Evolutionary conservation across 352 stramenopile genomes (phyloP).

Genomic region (Phytopythium mirpurense): DNA sequence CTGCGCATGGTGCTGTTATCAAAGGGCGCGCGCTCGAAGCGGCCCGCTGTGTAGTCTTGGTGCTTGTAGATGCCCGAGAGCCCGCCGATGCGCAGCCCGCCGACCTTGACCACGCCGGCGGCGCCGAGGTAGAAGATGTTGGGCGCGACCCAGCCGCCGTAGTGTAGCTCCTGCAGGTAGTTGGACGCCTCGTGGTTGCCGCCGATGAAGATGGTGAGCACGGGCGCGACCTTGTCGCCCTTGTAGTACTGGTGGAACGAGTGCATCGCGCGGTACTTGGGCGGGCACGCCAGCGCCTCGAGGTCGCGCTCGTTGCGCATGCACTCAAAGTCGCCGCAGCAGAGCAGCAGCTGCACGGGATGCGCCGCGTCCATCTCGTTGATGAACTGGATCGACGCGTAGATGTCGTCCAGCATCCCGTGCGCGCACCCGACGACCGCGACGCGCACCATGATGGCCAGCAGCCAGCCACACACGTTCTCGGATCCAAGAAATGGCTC

Average conservation of each 20-base stretch:
- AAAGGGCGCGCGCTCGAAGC: conserved; percentile 84
- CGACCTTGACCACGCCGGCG: conserved; percentile 90
- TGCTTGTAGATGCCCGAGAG: conserved; percentile 98
- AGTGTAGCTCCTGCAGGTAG: conserved; percentile 96
- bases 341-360: conserved; percentile 94
- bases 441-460: conserved; percentile 61
- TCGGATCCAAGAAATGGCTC: too few species aligned
- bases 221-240: conserved; percentile 86
- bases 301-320: conserved; percentile 95
- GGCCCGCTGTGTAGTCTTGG: conserved; percentile 85
- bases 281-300: conserved; percentile 91
- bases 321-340: conserved; percentile 99
- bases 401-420: conserved; percentile 98
- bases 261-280: conserved; percentile 93
- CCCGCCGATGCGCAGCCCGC: conserved; percentile 93
- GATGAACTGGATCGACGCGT: conserved; percentile 90
- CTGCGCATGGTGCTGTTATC: conserved; percentile 84
- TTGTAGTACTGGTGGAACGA: conserved; percentile 97
- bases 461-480: too few species aligned
- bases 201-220: conserved; percentile 97
- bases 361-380: conserved; percentile 77
- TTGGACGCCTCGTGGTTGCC: conserved; percentile 99
- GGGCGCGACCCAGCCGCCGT: conserved; percentile 97
- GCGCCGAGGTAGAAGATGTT: conserved; percentile 99
- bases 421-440: conserved; percentile 98